Conservation (phyloP, 1,284 basidiomycete genomes). For the Tausonia pullulans region DNA sequence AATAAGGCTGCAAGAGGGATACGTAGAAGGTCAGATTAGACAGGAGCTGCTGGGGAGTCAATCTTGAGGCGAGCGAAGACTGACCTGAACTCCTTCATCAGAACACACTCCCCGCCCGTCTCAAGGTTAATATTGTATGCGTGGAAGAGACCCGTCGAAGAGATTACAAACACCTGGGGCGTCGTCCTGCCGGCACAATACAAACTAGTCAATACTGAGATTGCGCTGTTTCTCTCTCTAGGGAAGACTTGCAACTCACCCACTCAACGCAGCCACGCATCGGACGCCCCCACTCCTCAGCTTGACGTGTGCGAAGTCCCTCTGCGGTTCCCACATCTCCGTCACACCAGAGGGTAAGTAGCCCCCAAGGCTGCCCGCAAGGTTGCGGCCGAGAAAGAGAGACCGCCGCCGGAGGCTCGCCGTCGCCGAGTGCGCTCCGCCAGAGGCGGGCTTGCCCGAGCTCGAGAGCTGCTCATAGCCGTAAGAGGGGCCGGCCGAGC, state of each 20-base stretch:
- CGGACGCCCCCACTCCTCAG: slow-evolving; percentile 68
- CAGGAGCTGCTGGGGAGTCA: no score
- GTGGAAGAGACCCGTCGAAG: slow-evolving; percentile 91
- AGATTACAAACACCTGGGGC: slow-evolving; percentile 95
- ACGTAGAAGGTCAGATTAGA: no score
- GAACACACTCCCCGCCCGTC: slow-evolving; percentile 84
- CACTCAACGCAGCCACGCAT: slow-evolving; percentile 74
- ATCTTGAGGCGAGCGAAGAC: slow-evolving; percentile 13
- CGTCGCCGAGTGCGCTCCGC: slow-evolving; percentile 20
- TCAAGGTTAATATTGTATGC: slow-evolving; percentile 93
- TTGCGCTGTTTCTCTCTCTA: background rate
- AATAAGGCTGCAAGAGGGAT: no score
- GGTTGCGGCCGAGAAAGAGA: slow-evolving; percentile 61
- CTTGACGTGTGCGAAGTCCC: slow-evolving; percentile 88
- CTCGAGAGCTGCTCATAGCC: background rate
- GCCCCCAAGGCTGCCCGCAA: slow-evolving; percentile 73
- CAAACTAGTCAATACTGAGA: background rate
- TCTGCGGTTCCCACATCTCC: slow-evolving; percentile 92
- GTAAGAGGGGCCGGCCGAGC: background rate
- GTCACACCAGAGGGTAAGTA: slow-evolving; percentile 84
- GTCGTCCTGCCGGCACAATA: slow-evolving; percentile 49
- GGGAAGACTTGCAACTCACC: slow-evolving; percentile 44
- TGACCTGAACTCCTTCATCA: slow-evolving; percentile 82
- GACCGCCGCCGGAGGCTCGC: slow-evolving; percentile 45
- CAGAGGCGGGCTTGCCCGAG: slow-evolving; percentile 11